Evolutionary conservation across 2,329 filamentous ascomycete genomes (phyloP), one percentile per base, ranked within the genome.

Genomic region (Xylariaceae sp.): DNA sequence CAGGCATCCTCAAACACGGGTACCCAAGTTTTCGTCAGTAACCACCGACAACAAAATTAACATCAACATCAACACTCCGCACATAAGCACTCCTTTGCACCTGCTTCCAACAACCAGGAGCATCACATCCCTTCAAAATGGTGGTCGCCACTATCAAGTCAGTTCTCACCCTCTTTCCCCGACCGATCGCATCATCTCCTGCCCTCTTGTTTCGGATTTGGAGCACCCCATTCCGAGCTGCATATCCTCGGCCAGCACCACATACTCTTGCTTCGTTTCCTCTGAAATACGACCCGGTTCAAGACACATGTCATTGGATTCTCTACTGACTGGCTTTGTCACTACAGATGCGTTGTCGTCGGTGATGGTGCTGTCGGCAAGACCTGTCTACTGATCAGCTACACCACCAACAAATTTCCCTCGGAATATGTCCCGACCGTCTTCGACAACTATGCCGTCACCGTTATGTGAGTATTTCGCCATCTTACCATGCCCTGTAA

Each of bases 361-460:
- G 93, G 93, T 68, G 93, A 98, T 72, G 93, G 93, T 91, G 93
- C 93, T 57, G 93, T 98, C 60, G 93, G 93, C 70, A 98, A 98
- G 80, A 98, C 93, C 57, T 98, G 93, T 74, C 83, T 98, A 55
- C 83, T 98, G 66, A 98, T 98, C 75, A 95, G 89, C 68, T 98
- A 98, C 74, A 98, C 93, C 55, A 98, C 93, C 55, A 98, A 98
- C 80, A 97, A 97, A 65, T 98, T 98, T 70, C 93, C 93, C 27
- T 96, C 91, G 63, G 93, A 98, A 91, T 98, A 98, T 70, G 93
- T 98, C 48, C 93, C 93, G 42, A 98, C 93, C 22, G 93, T 98
- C 55, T 98, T 98, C 71, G 93, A 98, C 72, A 98, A 98, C 74
- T 98, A 98, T 80, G 93, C 93, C 47, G 93, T 98, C 67, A 98